These are phyloP conservation scores for Geopyxis carbonaria DNA, from an alignment of 495 filamentous ascomycete genomes.

Conservation along the genomic window DNA sequence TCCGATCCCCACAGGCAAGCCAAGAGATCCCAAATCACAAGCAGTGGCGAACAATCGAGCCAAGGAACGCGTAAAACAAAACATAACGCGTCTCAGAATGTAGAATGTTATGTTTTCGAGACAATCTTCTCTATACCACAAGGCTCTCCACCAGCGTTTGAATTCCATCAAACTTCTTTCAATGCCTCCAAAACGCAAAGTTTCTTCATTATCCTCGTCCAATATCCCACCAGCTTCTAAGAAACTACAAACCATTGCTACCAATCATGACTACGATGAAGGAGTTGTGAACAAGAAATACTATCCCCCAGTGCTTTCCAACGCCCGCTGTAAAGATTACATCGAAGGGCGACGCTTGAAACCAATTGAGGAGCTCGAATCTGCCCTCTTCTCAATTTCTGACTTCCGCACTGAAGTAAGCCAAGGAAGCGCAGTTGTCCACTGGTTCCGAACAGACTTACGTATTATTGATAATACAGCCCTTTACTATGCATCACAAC, in stretches of 20 bases:
- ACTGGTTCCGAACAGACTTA: slow-evolving; percentile 85
- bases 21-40: too few relatives aligned
- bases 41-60: too few relatives aligned
- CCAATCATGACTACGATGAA: slow-evolving; percentile 27
- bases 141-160: too few relatives aligned
- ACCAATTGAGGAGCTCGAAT: slow-evolving; percentile 47
- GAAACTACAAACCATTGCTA: slow-evolving; percentile 1
- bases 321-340: slow-evolving; percentile 54
- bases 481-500: slow-evolving; percentile 47
- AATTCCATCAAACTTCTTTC: too few relatives aligned
- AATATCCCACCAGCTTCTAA: background rate
- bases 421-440: slow-evolving; percentile 50
- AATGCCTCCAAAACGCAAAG: slow-evolving; percentile 7
- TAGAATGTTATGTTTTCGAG: too few relatives aligned
- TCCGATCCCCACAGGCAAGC: too few relatives aligned
- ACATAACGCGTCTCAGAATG: too few relatives aligned
- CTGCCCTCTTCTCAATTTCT: slow-evolving; percentile 37
- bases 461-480: slow-evolving; percentile 58
- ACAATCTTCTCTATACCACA: too few relatives aligned
- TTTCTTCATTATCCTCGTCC: background rate
- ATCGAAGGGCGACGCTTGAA: slow-evolving; percentile 45
- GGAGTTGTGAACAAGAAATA: slow-evolving; percentile 61
- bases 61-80: too few relatives aligned
- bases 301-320: slow-evolving; percentile 75
- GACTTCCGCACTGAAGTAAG: slow-evolving; percentile 29